Evolutionary conservation across 2,329 filamentous ascomycete species (phyloP).

Genomic region (Dactylonectria estremocensis): DNA sequence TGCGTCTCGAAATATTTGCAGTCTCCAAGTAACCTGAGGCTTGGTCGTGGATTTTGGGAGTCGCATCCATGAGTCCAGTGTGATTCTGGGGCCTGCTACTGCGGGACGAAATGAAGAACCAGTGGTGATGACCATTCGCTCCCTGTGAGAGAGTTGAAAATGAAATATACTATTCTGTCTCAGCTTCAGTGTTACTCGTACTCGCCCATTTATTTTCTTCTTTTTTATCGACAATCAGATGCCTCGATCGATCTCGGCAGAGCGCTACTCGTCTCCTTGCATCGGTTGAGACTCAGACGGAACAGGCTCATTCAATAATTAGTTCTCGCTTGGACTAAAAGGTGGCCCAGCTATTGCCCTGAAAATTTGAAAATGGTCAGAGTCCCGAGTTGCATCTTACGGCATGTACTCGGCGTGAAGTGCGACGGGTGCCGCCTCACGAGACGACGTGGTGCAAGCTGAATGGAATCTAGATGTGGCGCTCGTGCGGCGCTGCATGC

Average conservation of each 20-base stretch:
- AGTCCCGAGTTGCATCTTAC: background rate
- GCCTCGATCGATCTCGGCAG: no score
- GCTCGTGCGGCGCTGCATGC: constrained; percentile 37
- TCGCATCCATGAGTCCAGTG: background rate
- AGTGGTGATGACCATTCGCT: background rate
- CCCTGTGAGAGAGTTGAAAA: no score
- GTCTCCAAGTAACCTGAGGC: background rate
- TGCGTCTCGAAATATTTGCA: background rate
- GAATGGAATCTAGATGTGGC: constrained; percentile 39
- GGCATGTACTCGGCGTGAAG: constrained; percentile 19
- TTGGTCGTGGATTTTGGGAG: background rate
- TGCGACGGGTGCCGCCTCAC: constrained; percentile 36
- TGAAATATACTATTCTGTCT: no score
- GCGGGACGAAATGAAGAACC: background rate
- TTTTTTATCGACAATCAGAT: no score
- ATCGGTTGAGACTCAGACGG: background rate
- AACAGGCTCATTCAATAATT: background rate
- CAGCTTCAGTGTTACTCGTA: no score
- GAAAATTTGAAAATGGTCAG: background rate
- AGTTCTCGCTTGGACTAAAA: background rate
- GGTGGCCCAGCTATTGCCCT: background rate
- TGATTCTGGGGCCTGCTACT: background rate
- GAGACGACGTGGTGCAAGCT: constrained; percentile 29
- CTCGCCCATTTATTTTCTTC: no score
- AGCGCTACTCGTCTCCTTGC: background rate